Evolutionary conservation across 2,329 filamentous ascomycete species (phyloP), one percentile per base, ranked within the genome.

Genomic region (Colletotrichum cordylinicola): DNA sequence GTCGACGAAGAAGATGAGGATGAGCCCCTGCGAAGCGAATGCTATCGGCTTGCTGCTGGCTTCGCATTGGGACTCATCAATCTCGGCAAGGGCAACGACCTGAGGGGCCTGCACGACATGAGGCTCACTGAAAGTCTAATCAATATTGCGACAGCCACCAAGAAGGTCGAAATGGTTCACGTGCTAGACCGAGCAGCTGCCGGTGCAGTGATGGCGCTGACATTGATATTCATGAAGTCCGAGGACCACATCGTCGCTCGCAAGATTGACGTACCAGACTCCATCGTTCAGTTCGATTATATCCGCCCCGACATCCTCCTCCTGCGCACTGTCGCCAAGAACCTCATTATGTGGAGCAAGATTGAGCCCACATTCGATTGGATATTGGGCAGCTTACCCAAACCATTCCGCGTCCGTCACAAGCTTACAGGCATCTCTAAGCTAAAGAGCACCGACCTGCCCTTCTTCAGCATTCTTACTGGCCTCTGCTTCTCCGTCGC

Each of bases 181-280:
- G 93, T 98, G 12, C 90, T 98, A 4, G 98, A 99, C 82, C 94
- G 96, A 80, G 96, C 96, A 8, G 97, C 95, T 12, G 95, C 98
- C 3, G 97, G 95, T n/a, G 96, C 97, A 2, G 95, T 98, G 9
- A 91, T 98, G 80, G 96, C 97, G 1, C 90, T 98, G 74, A 92
- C 96, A 2, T 90, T 99, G 70, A 96, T 99, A 37, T 99, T 96
- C 84, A 97, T 99, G 95, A 98, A 98, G 85, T 97, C 96, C 0
- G 95, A 98, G 78, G 95, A 99, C 82, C 90, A 92, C 75, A 92
- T 94, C 18, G 91, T 99, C 24, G 97, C 97, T 5, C 92, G 93
- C 72, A 98, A 98, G 86, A 93, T 99, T 68, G 95, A 98, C 82
- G 93, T 98, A 1, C 98, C 98, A 1, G 94, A 98, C 78, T 98